Conservation (phyloP, 2,329 filamentous ascomycete genomes). For the Aspergillus pseudotamarii region DNA sequence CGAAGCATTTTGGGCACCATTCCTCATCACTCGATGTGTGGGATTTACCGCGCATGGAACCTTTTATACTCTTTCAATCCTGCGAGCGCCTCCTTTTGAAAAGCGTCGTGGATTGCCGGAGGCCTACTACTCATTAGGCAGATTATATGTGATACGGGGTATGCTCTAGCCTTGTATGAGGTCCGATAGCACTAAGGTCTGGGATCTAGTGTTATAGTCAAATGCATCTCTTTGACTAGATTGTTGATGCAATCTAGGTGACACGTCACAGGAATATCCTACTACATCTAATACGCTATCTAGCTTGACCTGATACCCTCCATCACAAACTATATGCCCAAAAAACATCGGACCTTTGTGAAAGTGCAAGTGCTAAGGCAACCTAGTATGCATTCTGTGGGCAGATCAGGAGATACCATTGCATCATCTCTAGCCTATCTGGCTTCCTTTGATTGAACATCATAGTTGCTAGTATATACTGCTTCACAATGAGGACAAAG, state of each 20-base stretch:
- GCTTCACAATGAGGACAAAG: background rate
- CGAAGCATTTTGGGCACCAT: conserved; percentile 7
- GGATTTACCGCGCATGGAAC: background rate
- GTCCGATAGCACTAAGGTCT: background rate
- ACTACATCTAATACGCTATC: background rate
- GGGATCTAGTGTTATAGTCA: background rate
- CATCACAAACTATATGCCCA: background rate
- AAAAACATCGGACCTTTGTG: no score
- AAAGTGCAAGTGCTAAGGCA: background rate
- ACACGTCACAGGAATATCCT: background rate
- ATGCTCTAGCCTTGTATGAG: background rate
- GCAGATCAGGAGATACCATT: background rate
- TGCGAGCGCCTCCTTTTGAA: conserved; percentile 1
- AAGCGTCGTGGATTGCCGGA: background rate
- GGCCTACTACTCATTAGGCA: background rate
- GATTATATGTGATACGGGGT: background rate
- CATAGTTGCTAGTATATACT: background rate
- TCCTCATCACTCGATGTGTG: background rate
- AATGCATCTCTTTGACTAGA: background rate
- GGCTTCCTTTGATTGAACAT: background rate
- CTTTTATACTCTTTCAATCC: background rate
- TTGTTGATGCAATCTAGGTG: background rate
- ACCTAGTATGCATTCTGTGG: background rate
- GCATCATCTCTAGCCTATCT: background rate
- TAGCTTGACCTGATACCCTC: background rate